Percentiles rank a stretch among this genome's conserved stretches.
phyloP scores from a whole-genome alignment of 768 basidiomycete species.

The Phaffia australis region DNA sequence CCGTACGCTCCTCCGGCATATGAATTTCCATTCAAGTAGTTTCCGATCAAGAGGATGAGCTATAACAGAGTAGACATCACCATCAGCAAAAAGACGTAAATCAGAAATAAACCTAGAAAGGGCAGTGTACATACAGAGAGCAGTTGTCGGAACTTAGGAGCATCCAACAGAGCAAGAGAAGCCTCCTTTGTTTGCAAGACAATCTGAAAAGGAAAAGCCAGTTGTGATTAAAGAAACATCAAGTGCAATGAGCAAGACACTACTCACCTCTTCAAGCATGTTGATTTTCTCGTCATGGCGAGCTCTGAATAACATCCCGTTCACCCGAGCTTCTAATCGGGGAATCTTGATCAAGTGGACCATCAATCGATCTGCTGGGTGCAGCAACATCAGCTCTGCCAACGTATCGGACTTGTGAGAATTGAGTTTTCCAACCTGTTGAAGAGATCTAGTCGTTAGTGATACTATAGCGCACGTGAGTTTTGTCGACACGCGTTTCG shows the following conservation, averaged over 20 bases:
- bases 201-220: not conserved
- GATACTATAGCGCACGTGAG: not conserved
- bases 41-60: constrained; percentile 89
- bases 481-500: not conserved
- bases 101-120: not conserved
- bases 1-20: constrained; percentile 94
- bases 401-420: constrained; percentile 70
- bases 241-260: not conserved
- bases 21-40: constrained; percentile 96
- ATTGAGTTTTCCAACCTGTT: constrained; percentile 73
- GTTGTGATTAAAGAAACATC: not conserved
- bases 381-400: constrained; percentile 76
- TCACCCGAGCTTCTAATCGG: constrained; percentile 70
- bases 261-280: constrained; percentile 64
- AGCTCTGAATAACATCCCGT: constrained; percentile 89
- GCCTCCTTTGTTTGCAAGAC: constrained; percentile 72
- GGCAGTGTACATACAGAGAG: constrained; percentile 51
- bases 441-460: not conserved
- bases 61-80: constrained; percentile 29
- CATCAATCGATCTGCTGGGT: constrained; percentile 91
- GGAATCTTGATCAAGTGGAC: constrained; percentile 92
- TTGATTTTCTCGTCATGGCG: constrained; percentile 76
- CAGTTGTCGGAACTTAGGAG: constrained; percentile 79
- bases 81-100: not conserved
- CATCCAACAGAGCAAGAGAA: constrained; percentile 63